Percentiles rank a stretch among this genome's conserved stretches.
These are phyloP conservation scores for Blastomyces percursus DNA, from an alignment of 2,329 filamentous ascomycete species.

Conservation along the genomic window DNA sequence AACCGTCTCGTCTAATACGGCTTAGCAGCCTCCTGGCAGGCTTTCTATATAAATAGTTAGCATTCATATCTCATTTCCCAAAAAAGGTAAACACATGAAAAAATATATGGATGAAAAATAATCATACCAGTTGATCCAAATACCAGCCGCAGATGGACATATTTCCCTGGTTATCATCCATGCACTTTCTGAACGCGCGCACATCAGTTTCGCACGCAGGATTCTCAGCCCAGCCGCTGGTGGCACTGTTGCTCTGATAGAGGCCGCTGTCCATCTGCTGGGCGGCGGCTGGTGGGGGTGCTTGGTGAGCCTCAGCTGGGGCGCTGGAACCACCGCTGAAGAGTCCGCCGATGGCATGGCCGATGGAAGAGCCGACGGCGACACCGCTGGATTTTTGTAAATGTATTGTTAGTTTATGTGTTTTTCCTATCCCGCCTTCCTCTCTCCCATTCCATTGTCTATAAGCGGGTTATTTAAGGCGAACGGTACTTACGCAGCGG, in stretches of 20 bases:
- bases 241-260: constrained; percentile 41
- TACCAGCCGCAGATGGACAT: constrained; percentile 98
- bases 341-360: constrained; percentile 82
- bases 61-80: neutral
- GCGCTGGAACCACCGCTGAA: constrained; percentile 64
- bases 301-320: constrained; percentile 42
- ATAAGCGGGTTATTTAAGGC: neutral
- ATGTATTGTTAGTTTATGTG: constrained; percentile 18
- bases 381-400: constrained; percentile 58
- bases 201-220: constrained; percentile 69
- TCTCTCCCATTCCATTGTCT: neutral
- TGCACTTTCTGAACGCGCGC: constrained; percentile 81
- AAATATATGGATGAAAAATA: neutral
- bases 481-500: constrained; percentile 69
- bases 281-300: constrained; percentile 43
- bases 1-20: constrained; percentile 46
- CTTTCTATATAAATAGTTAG: constrained; percentile 45
- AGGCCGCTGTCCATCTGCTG: constrained; percentile 41
- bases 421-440: neutral
- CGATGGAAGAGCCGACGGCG: constrained; percentile 87
- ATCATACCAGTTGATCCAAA: constrained; percentile 68
- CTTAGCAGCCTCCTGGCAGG: constrained; percentile 67
- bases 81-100: neutral
- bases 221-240: constrained; percentile 32
- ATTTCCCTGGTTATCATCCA: constrained; percentile 90